These are phyloP conservation scores for Hippophae rhamnoides DNA, from an alignment of 306 rosid species.

Conservation along the genomic window DNA sequence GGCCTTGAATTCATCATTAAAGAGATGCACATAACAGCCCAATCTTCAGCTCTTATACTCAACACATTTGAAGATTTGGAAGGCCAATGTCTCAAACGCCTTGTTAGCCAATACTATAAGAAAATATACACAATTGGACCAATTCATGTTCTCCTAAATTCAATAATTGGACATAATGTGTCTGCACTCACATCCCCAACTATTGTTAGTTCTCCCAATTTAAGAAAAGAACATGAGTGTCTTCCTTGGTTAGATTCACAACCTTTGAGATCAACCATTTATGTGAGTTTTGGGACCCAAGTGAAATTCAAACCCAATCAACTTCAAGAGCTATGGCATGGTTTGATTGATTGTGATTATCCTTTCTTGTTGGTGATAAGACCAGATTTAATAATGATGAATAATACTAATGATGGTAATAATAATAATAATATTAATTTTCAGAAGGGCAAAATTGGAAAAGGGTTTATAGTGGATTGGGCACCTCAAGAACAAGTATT, in stretches of 20 bases:
- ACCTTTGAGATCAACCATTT: not conserved
- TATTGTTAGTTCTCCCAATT: not conserved
- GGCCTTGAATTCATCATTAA: not conserved
- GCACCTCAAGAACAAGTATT: slow-evolving; percentile 28
- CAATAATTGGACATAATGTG: not conserved
- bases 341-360: slow-evolving; percentile 1
- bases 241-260: slow-evolving; percentile 13
- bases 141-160: not conserved
- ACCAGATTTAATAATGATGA: not conserved
- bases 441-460: slow-evolving; percentile 14
- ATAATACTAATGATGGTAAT: not conserved
- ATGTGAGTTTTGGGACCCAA: slow-evolving; percentile 17
- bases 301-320: not conserved
- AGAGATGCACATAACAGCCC: not conserved
- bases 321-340: slow-evolving; percentile 12
- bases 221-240: not conserved
- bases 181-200: not conserved
- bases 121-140: slow-evolving; percentile 18
- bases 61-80: slow-evolving; percentile 9
- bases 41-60: slow-evolving; percentile 12
- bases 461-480: slow-evolving; percentile 25
- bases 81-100: not conserved
- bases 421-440: not conserved
- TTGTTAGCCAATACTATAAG: not conserved
- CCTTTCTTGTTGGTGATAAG: slow-evolving; percentile 7